Evolutionary conservation across 2,329 filamentous ascomycete genomes (phyloP), one percentile per base, ranked within the genome.

Genomic region (Ophiostoma perfectum): DNA sequence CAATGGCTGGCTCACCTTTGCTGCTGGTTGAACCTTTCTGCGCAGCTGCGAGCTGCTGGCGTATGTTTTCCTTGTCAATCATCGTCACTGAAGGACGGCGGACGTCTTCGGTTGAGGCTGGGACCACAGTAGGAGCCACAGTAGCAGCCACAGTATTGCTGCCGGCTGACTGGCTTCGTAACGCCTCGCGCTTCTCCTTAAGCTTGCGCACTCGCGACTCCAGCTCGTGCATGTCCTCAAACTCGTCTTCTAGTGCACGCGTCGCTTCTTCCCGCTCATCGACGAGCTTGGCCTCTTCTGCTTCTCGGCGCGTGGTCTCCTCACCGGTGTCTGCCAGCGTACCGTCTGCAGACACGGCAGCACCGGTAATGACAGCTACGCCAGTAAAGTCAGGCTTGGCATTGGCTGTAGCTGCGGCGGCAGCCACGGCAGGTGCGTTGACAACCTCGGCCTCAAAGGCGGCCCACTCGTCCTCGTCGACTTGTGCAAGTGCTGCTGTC

Each of bases 401-500:
- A 8, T 14, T 41, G 5, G 18, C 36, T 8, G 14, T 16, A 12
- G 14, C 7, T 9, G 38, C 36, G 27, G 44, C 42, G 6, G 41
- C 42, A 36, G 18, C 41, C 18, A n/a, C 11, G 14, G 8, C 78
- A 18, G 75, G 75, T 7, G 87, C 89, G 68, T 96, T 88, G 67
- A 78, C 70, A 4, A 78, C 73, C 11, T 96, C 91, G 2, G 90
- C 90, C 76, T 97, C 90, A 75, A 96, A 96, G 8, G 91, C 91
- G 1, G 91, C 90, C 90, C 91, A 95, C 78, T 95, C 91, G 67
- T 89, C 86, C 74, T 96, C 91, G 75, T 93, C 87, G 8, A 91
- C 72, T 18, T 38, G 66, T 64, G 65, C 18, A 0, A 58, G 52
- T 5, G 67, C 66, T 55, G 71, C 68, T n/a, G 72, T 58, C n/a